Evolutionary conservation across 805 yeast species (phyloP), one percentile per base, ranked within the genome.

Genomic region (Tetrapisispora nanseiensis): DNA sequence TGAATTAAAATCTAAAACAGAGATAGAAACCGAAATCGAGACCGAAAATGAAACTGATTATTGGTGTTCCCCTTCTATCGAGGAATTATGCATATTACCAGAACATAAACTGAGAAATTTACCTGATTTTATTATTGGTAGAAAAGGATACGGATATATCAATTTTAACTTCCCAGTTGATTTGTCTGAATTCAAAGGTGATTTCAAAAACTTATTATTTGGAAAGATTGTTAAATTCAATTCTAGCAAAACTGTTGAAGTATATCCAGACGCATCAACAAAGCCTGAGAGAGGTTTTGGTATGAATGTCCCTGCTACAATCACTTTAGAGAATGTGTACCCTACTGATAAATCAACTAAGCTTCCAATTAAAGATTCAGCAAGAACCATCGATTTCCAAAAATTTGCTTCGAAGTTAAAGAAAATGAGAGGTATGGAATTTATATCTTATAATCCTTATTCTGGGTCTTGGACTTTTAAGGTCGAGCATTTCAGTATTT

Each of bases 401-500:
- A 59, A 68, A 20, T 74, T 73, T 52, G 70, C 80, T 22, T 69
- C 68, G 37, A 67, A 66, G 40, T 65, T 82, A 39, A 74, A 75
- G 47, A 69, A 66, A 37, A 63, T 70, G 49, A 71, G 68, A 27
- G 95, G 89, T 6, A 86, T 82, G 80, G 79, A 80, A 47, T 86
- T 83, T 56, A 68, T 89, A 12, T 80, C 87, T 4, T 87, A 80
- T 56, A 87, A 83, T 52, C 86, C 87, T 3, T 69, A 79, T 23
- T 74, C 76, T 5, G 85, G 86, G 28, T 62, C 74, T 4, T 87
- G 89, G 86, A 78, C 81, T 1, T 87, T 86, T 62, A 75, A 70
- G 51, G 96, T 89, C 8, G 78, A 82, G 51, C 98, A 92, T 66
- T 92, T 92, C 55, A 86, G 95, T 66, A 76, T 84, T 6, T 92